phyloP scores from a whole-genome alignment of 768 basidiomycete genomes.

The Boletus coccyginus region DNA sequence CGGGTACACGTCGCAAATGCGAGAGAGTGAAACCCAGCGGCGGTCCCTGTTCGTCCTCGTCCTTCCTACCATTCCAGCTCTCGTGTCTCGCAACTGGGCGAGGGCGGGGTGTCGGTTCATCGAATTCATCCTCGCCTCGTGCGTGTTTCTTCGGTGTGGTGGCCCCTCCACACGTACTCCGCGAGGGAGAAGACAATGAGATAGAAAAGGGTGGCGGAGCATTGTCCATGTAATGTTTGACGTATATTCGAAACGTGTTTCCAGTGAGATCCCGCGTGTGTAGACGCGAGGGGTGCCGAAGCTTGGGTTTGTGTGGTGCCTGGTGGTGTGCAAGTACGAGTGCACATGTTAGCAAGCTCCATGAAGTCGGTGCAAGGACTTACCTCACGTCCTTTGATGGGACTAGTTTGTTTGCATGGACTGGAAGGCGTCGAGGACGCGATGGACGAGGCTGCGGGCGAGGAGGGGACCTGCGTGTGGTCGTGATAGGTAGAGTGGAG shows the following conservation, averaged over 20 bases:
- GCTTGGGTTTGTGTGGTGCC: conserved; percentile 36
- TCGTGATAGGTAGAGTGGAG: not conserved
- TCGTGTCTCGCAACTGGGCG: not conserved
- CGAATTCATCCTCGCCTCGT: conserved; percentile 5
- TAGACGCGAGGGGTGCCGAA: conserved; percentile 73
- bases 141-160: conserved; percentile 35
- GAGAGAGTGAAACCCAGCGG: conserved; percentile 64
- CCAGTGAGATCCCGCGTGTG: conserved; percentile 64
- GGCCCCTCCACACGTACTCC: not conserved
- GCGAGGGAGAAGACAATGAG: not conserved
- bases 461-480: conserved; percentile 13
- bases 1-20: conserved; percentile 74
- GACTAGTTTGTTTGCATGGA: conserved; percentile 27
- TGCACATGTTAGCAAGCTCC: not conserved
- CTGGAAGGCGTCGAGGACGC: conserved; percentile 31
- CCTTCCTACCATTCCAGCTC: not conserved
- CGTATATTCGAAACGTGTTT: conserved; percentile 70
- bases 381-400: conserved; percentile 14
- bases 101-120: conserved; percentile 14
- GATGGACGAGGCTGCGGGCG: conserved; percentile 22
- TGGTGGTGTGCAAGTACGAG: not conserved
- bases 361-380: not conserved
- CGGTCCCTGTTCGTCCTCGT: not conserved
- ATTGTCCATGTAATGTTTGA: conserved; percentile 79
- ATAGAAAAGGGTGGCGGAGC: conserved; percentile 23